These are phyloP conservation scores for Apostasia ramifera DNA, from an alignment of 106 monocot species.

Conservation along the genomic window DNA sequence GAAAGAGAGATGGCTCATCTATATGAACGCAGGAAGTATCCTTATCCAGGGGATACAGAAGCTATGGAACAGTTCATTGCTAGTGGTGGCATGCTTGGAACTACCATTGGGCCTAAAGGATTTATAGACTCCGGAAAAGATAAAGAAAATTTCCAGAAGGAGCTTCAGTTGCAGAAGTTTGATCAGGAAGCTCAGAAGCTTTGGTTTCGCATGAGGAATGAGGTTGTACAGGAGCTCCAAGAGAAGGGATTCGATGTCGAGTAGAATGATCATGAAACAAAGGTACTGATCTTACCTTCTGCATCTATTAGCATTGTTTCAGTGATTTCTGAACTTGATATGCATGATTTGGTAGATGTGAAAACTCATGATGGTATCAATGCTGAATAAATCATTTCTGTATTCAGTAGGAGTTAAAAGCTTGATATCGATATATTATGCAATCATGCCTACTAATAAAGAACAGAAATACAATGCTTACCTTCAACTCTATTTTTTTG, in stretches of 20 bases:
- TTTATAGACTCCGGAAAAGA: conserved; percentile 57
- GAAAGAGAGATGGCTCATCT: conserved; percentile 96
- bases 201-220: conserved; percentile 95
- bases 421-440: too few relatives aligned
- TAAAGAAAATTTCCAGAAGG: conserved; percentile 75
- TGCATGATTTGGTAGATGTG: too few relatives aligned
- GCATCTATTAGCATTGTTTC: too few relatives aligned
- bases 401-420: too few relatives aligned
- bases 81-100: conserved; percentile 78
- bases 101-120: conserved; percentile 83
- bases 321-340: too few relatives aligned
- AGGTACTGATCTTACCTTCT: too few relatives aligned
- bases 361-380: too few relatives aligned
- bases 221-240: conserved; percentile 86
- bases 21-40: conserved; percentile 71
- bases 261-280: conserved; percentile 7
- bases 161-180: conserved; percentile 75
- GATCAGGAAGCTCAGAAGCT: conserved; percentile 96
- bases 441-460: too few relatives aligned
- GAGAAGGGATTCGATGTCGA: conserved; percentile 93
- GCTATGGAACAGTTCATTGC: conserved; percentile 89
- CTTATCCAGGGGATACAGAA: conserved; percentile 93
- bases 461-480: too few relatives aligned
- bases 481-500: too few relatives aligned
- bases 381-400: too few relatives aligned